These are phyloP conservation scores for Leccinum pachyderme DNA, from an alignment of 1,284 basidiomycete genomes.

Conservation along the genomic window DNA sequence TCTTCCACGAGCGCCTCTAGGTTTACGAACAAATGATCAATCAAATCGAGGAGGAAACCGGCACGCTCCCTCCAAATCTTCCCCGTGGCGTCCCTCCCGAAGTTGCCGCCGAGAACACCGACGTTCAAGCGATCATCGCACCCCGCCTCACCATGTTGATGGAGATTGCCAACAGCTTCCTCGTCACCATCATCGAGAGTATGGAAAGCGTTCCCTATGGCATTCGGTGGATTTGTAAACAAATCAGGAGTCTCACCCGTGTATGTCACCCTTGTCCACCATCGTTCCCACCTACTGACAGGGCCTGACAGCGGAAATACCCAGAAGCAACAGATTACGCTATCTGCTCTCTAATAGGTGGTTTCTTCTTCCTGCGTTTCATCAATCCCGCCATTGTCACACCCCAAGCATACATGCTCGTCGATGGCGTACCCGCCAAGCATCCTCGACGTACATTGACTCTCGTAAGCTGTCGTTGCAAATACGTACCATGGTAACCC, in stretches of 20 bases:
- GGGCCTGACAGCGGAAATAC: slow-evolving; percentile 80
- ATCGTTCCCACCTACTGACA: slow-evolving; percentile 11
- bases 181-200: slow-evolving; percentile 97
- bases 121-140: slow-evolving; percentile 97
- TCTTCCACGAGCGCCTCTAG: slow-evolving; percentile 35
- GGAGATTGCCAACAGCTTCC: slow-evolving; percentile 98
- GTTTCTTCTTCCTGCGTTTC: slow-evolving; percentile 99
- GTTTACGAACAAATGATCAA: slow-evolving; percentile 99
- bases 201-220: slow-evolving; percentile 98
- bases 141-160: slow-evolving; percentile 96
- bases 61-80: slow-evolving; percentile 84
- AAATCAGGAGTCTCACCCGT: slow-evolving; percentile 93
- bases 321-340: slow-evolving; percentile 97
- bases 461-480: slow-evolving; percentile 51
- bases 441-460: slow-evolving; percentile 95
- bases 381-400: slow-evolving; percentile 99
- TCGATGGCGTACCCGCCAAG: slow-evolving; percentile 95
- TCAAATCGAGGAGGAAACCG: slow-evolving; percentile 97
- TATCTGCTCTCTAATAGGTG: slow-evolving; percentile 97
- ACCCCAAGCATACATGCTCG: slow-evolving; percentile 99
- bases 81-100: slow-evolving; percentile 93
- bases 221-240: slow-evolving; percentile 99
- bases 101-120: slow-evolving; percentile 86
- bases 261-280: slow-evolving; percentile 44
- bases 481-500: not conserved